Base-by-base conservation (phyloP, 192 early-diverging fungal species). In the Podila verticillata region DNA sequence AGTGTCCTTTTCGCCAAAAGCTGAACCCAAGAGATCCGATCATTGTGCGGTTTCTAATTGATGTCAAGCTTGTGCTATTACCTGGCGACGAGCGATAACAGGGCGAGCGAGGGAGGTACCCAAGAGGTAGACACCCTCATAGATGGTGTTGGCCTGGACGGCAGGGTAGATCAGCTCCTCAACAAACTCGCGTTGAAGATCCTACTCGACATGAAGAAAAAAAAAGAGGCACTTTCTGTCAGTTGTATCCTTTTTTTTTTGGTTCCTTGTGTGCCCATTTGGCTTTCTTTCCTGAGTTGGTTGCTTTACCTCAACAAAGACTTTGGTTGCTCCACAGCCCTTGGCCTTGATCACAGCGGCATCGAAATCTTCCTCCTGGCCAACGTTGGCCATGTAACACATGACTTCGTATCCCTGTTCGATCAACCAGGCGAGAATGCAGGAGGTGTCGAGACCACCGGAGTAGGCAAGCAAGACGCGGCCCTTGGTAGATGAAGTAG, bases 361-460 rank as follows among this genome's bases (percentile, higher is more conserved):
- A 57, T 97, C 95, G 83, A 98, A 98, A 84, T 99, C 98, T 83
- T 99, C 97, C 80, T 98, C 97, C 85, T 99, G 98, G 57, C 98
- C 98, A 66, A 99, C 94, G 85, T 99, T 91, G 64, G 97, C 98
- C 94, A 99, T 96, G 88, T 96, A 99, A 63, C 93, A 93, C 60
- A 97, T 85, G 44, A 98, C 97, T 74, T 99, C 97, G 87, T 96
- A 99, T 65, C 97, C 96, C 86, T 98, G 88, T 69, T 99, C 98
- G 73, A 98, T 93, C 63, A 99, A 90, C 97, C 97, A 99, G 15
- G 91, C 98, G 59, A 99, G 93, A 81, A 99, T 99, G 88, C 97
- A 98, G 67, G 98, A 99, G 57, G 98, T 99, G 84, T 99, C 98
- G 61, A 99, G 92, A 66, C 97, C 98, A 73, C 98, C 98, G 63